Percentiles rank a stretch among this genome's conserved stretches.
Evolutionary conservation across 2,329 filamentous ascomycete species (phyloP).

Genomic region (Colletotrichum spaethianum): DNA sequence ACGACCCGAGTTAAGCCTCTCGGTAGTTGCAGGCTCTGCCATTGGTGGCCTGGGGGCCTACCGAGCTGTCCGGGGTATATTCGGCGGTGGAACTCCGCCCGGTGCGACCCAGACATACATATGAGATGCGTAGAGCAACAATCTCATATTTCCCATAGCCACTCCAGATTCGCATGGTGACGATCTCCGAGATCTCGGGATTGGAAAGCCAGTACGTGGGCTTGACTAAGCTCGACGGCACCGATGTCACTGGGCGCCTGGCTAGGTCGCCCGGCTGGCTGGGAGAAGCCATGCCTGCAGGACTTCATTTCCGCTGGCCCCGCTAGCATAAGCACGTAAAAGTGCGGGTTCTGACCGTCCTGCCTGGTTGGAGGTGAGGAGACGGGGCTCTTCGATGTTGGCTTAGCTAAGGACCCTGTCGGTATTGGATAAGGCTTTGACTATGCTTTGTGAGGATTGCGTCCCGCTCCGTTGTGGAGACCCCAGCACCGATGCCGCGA

Average conservation of each 20-base stretch:
- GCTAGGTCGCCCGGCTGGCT: not conserved
- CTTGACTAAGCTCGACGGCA: slow-evolving; percentile 35
- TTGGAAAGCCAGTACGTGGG: slow-evolving; percentile 8
- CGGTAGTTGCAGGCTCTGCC: not conserved
- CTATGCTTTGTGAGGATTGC: slow-evolving; percentile 25
- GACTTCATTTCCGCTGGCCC: not conserved
- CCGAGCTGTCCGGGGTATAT: slow-evolving; percentile 7
- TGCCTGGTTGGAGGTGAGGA: not conserved
- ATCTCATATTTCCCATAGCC: not conserved
- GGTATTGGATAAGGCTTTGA: slow-evolving; percentile 23
- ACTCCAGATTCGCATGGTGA: not conserved
- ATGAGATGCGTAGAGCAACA: slow-evolving; percentile 18
- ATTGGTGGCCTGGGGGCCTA: slow-evolving; percentile 16
- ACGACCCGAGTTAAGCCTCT: not conserved
- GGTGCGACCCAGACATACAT: not conserved
- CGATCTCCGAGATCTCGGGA: not conserved
- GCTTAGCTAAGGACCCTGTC: slow-evolving; percentile 37
- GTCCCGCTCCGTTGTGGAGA: slow-evolving; percentile 35
- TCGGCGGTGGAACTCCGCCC: slow-evolving; percentile 32
- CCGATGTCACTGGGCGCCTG: not conserved
- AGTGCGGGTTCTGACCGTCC: not conserved
- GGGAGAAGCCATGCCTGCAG: not conserved
- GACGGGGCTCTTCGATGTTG: not conserved
- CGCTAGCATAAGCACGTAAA: not conserved
- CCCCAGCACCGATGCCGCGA: slow-evolving; percentile 1